Conservation (phyloP, 2,329 filamentous ascomycete species). For the Cytospora piceicola region DNA sequence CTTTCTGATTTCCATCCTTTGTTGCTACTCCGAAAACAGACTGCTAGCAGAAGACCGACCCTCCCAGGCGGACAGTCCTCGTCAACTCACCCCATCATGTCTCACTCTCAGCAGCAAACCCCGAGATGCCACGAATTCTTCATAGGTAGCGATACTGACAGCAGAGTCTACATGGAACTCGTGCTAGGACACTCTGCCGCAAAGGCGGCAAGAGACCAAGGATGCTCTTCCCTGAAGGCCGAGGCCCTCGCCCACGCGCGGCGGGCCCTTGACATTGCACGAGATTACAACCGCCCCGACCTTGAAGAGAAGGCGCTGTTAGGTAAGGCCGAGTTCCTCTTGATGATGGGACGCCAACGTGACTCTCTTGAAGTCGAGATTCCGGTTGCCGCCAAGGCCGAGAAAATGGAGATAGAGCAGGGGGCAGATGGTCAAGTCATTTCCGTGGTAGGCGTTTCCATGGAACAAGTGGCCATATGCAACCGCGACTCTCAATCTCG, state of each 20-base stretch:
- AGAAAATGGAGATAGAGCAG: neutral
- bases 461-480: neutral
- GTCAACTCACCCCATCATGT: neutral
- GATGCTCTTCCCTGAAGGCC: too few species aligned
- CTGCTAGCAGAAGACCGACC: neutral
- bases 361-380: too few species aligned
- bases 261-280: too few species aligned
- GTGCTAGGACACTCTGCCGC: neutral
- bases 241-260: too few species aligned
- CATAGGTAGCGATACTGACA: neutral
- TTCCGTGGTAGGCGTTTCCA: neutral
- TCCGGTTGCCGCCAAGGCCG: too few species aligned
- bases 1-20: neutral
- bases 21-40: neutral
- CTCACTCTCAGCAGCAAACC: neutral
- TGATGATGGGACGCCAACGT: too few species aligned
- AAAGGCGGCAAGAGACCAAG: too few species aligned
- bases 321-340: too few species aligned
- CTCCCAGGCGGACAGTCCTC: neutral
- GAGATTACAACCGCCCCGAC: too few species aligned
- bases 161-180: neutral
- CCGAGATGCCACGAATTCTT: neutral
- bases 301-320: too few species aligned
- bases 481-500: too few species aligned
- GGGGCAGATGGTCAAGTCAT: neutral